Evolutionary conservation across 169 alveolate species (phyloP), one percentile per base, ranked within the genome.

Genomic region (Plasmodium gaboni): DNA sequence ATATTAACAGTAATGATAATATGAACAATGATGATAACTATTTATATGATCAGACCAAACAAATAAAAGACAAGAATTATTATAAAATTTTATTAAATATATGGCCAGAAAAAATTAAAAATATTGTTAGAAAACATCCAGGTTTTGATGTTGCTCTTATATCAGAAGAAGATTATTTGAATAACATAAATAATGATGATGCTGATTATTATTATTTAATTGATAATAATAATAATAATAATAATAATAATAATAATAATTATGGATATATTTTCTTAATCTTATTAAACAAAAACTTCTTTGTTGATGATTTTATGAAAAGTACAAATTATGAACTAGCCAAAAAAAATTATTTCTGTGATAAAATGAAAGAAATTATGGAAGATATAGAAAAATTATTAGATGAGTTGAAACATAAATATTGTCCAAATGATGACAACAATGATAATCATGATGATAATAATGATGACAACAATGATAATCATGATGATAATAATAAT

Each of bases 111-210:
- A 15, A 4, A 1, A 6, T 78, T 8, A 68, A 64, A 26, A 22
- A 65, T 1, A 64, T 64, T 17, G 63, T 74, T 8, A n/a, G 28
- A 6, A 8, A 70, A 0, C 17, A 64, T 38, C 55, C 17, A 0
- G 89, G 89, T 3, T 64, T 83, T 38, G 91, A 83, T 53, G 91
- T 69, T 1, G 69, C 42, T 6, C 10, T 83, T 2, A 67, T 83
- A 12, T 61, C 86, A 2, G 91, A 26, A 2, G 46, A 83, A 2
- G 91, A 83, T 48, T 83, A 83, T 28, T 12, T 64, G 70, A 64
- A 64, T 2, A 22, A 46, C 13, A 48, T 50, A n/a, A 73, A 74
- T 57, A 48, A 64, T 69, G 53, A 69, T 24, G 48, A 78, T 42
- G 88, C 59, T 17, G 89, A n/a, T 1, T 26, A 78, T 8, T 74